Conservation (phyloP, 768 basidiomycete species). For the Royoungia palumana region DNA sequence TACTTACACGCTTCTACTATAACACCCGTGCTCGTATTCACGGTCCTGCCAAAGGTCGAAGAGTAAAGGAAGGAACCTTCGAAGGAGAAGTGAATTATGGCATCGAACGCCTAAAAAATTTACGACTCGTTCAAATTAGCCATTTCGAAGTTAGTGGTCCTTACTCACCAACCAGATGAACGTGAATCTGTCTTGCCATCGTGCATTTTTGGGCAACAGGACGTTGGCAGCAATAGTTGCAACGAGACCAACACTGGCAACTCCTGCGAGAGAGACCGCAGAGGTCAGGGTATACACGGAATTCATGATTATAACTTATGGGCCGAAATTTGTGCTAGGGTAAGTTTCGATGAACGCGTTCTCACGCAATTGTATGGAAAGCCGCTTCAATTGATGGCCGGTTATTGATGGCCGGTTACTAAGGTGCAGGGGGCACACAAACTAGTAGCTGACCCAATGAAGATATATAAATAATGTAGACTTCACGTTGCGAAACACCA, state of each 20-base stretch:
- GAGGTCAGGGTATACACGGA: slow-evolving; percentile 55
- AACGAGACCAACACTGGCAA: slow-evolving; percentile 46
- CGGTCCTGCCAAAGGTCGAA: slow-evolving; percentile 69
- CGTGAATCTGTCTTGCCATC: slow-evolving; percentile 61
- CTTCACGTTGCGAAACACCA: too few relatives aligned
- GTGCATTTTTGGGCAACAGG: slow-evolving; percentile 61
- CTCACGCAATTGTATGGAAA: neutral
- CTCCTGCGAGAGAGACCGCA: slow-evolving; percentile 58
- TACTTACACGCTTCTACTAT: slow-evolving; percentile 73
- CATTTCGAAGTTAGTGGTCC: neutral
- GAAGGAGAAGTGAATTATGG: slow-evolving; percentile 71
- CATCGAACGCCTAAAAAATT: slow-evolving; percentile 64
- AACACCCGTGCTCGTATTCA: slow-evolving; percentile 63
- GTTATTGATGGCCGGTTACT: too few relatives aligned
- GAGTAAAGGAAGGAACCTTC: slow-evolving; percentile 81
- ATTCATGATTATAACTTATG: slow-evolving; percentile 14
- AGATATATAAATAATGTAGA: too few relatives aligned
- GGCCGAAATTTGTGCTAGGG: too few relatives aligned
- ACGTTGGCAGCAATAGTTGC: slow-evolving; percentile 52
- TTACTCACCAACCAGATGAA: slow-evolving; percentile 75
- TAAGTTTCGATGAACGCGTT: too few relatives aligned
- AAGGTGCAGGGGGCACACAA: too few relatives aligned
- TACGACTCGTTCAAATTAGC: neutral
- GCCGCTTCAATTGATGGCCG: too few relatives aligned
- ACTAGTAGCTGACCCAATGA: too few relatives aligned